Conservation (phyloP, 1,284 basidiomycete genomes). For the Ceratobasidium sp. region DNA sequence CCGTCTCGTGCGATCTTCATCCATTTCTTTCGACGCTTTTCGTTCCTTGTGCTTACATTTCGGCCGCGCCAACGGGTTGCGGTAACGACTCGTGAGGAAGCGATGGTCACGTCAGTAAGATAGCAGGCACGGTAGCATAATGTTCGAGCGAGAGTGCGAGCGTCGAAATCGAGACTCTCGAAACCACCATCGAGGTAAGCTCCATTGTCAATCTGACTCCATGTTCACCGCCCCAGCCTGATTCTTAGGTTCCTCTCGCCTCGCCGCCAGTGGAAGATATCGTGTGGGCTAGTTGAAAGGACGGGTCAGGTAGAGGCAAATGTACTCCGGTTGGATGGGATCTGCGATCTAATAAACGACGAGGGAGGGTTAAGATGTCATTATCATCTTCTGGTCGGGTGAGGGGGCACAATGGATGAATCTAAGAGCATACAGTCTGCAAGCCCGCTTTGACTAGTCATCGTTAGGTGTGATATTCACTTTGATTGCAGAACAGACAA, state of each 20-base stretch:
- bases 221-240: constrained; percentile 9
- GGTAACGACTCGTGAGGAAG: constrained; percentile 92
- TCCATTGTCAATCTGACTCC: too few relatives aligned
- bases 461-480: too few relatives aligned
- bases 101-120: constrained; percentile 93
- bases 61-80: constrained; percentile 71
- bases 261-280: constrained; percentile 94
- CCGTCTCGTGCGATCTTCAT: too few relatives aligned
- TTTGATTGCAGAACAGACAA: too few relatives aligned
- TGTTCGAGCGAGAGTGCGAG: constrained; percentile 94
- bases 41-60: background rate
- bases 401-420: too few relatives aligned
- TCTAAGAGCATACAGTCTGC: too few relatives aligned
- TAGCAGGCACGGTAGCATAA: constrained; percentile 94
- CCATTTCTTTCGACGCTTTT: too few relatives aligned
- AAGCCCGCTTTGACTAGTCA: too few relatives aligned
- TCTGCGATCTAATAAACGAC: constrained; percentile 26
- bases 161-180: constrained; percentile 97
- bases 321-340: constrained; percentile 63
- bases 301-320: constrained; percentile 56
- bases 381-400: too few relatives aligned
- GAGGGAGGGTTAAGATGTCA: too few relatives aligned
- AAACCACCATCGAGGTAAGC: constrained; percentile 91
- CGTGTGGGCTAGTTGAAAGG: constrained; percentile 81
- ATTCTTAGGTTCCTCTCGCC: constrained; percentile 77